Evolutionary conservation across 192 early-diverging fungal genomes (phyloP).

Genomic region (Coemansia sp.): DNA sequence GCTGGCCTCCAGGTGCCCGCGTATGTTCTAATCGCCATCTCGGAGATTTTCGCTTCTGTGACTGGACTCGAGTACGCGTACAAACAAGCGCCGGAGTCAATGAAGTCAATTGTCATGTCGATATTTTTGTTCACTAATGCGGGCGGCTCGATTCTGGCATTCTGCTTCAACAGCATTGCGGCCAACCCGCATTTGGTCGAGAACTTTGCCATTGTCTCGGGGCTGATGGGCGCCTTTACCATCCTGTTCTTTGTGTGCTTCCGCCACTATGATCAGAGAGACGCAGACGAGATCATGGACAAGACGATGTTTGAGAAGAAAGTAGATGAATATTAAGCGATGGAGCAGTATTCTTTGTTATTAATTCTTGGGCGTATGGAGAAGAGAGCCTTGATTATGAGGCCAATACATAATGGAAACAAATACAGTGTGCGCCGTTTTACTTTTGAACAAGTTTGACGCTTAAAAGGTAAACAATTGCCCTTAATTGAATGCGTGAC

Average conservation of each 20-base stretch:
- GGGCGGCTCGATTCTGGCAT: conserved; percentile 56
- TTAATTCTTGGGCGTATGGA: background rate
- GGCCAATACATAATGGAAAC: too few relatives aligned
- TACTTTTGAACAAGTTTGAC: background rate
- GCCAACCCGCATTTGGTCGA: conserved; percentile 59
- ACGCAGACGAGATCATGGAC: conserved; percentile 24
- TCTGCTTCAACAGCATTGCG: conserved; percentile 56
- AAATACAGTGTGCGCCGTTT: too few relatives aligned
- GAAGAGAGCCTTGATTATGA: too few relatives aligned
- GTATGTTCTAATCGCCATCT: conserved; percentile 57
- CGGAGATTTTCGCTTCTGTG: conserved; percentile 62
- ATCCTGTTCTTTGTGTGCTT: conserved; percentile 55
- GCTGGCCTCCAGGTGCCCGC: conserved; percentile 58
- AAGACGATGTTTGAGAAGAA: conserved; percentile 19
- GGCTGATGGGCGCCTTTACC: conserved; percentile 45
- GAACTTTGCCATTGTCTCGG: conserved; percentile 62
- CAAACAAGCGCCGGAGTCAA: conserved; percentile 58
- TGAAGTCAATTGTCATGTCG: conserved; percentile 65
- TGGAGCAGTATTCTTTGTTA: background rate
- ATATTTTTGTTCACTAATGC: conserved; percentile 58
- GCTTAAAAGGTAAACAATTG: background rate
- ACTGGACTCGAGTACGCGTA: conserved; percentile 68
- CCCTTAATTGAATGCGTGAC: too few relatives aligned
- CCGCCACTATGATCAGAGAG: conserved; percentile 52
- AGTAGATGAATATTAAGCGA: background rate